Evolutionary conservation across 2,329 filamentous ascomycete species (phyloP), one percentile per base, ranked within the genome.

Genomic region (Xylariomycetidae sp.): DNA sequence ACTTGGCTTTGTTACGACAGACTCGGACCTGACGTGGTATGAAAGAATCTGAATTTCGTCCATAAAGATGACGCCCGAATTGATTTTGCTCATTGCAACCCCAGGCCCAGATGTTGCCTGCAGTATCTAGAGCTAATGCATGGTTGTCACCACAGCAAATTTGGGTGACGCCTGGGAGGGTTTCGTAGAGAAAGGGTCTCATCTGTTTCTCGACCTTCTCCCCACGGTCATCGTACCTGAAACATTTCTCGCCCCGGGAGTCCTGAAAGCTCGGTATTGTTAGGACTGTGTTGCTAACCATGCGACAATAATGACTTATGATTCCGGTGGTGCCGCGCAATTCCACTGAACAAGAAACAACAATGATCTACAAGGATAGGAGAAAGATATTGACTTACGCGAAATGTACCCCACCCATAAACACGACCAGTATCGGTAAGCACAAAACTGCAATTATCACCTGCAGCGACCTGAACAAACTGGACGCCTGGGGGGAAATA

Each of bases 381-480:
- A 26, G 52, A 46, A 46, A 56, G 23, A 34, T 3, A 9, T 25
- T 34, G 20, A 61, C 69, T 56, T 65, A 77, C 73, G 49, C 73
- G 61, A 62, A 83, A 83, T 8, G 75, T 78, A 16, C 79, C 79
- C 76, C 79, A 83, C 26, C 78, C 78, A 50, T 79, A 82, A 14
- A 84, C 74, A 23, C 67, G 61, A n/a, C 79, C 79, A 32, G 75
- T 70, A 14, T 72, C 67, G 4, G 79, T 82, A 9, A 84, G 64
- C 10, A 69, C 77, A 48, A 82, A 80, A 4, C 72, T 75, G 29
- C 69, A 69, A 44, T 71, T 80, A 51, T 82, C 76, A 17, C 73
- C 72, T 25, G 77, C 77, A 29, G 67, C 69, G 29, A 83, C 62
- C 36, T 74, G 66, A 13, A 71, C 69, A 46, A 82, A 80, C n/a